A percentile compares a stretch with the other conserved stretches of the same genome.
Conservation (phyloP, 331 rosid species). For the Quercus tomentella region DNA sequence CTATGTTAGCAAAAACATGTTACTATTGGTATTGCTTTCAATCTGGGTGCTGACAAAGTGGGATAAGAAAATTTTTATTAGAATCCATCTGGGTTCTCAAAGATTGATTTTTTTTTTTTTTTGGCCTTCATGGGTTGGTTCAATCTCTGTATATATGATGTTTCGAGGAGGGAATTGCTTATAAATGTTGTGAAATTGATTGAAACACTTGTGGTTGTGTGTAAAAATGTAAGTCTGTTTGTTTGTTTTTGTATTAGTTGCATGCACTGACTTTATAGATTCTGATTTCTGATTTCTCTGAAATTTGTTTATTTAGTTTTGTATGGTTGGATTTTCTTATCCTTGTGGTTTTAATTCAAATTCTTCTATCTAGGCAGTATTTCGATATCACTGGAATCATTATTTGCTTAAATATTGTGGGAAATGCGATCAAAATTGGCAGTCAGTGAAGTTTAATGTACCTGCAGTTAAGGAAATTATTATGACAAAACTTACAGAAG, state of each 20-base stretch:
- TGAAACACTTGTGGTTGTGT: not conserved
- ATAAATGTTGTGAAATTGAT: not conserved
- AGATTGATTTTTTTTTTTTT: not conserved
- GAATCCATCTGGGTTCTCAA: not conserved
- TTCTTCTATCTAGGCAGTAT: not conserved
- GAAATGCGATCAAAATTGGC: not conserved
- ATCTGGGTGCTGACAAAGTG: constrained; percentile 16
- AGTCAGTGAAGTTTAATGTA: not conserved
- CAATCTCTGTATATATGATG: constrained; percentile 17
- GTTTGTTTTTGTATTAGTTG: not conserved
- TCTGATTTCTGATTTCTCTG: not conserved
- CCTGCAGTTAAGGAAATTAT: not conserved
- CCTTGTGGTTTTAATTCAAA: constrained; percentile 4
- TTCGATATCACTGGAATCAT: not conserved
- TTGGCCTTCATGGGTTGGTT: constrained; percentile 5
- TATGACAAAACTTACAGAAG: not conserved
- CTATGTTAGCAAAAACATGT: not conserved
- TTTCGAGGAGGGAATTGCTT: not conserved
- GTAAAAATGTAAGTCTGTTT: not conserved
- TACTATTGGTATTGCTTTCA: not conserved
- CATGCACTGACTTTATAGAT: not conserved
- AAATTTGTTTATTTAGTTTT: not conserved
- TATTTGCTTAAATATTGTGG: not conserved
- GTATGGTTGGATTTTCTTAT: not conserved
- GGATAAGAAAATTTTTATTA: not conserved